phyloP scores from a whole-genome alignment of 805 yeast species.

The Saccharomycopsis fermentans region DNA sequence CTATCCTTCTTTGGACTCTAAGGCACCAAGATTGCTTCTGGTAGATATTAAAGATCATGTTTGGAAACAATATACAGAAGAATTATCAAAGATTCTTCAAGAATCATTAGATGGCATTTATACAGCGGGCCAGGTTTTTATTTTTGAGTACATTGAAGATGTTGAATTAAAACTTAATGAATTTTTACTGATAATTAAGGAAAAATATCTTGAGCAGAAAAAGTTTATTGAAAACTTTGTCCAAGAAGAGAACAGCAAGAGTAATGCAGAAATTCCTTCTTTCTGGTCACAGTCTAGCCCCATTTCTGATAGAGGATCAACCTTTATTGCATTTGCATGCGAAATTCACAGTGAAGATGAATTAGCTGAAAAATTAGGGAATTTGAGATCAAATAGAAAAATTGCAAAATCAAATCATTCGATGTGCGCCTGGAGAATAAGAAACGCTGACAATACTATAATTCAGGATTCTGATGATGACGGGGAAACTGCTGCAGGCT shows the following conservation, averaged over 20 bases:
- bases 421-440: constrained; percentile 82
- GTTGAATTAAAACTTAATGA: constrained; percentile 41
- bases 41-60: not conserved
- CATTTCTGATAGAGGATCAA: constrained; percentile 72
- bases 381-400: constrained; percentile 53
- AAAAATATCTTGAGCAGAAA: constrained; percentile 18
- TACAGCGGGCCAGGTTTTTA: constrained; percentile 54
- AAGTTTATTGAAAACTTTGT: constrained; percentile 18
- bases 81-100: constrained; percentile 37
- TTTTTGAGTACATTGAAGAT: constrained; percentile 70
- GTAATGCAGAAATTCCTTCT: constrained; percentile 37
- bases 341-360: constrained; percentile 56
- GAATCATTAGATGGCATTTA: constrained; percentile 46
- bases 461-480: constrained; percentile 86
- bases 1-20: constrained; percentile 43
- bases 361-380: constrained; percentile 42
- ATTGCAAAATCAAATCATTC: constrained; percentile 64
- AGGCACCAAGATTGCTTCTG: not conserved
- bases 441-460: constrained; percentile 32
- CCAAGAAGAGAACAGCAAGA: constrained; percentile 19
- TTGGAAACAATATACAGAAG: constrained; percentile 32
- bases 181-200: constrained; percentile 20
- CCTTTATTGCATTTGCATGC: constrained; percentile 70
- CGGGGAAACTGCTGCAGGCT: constrained; percentile 95
- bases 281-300: constrained; percentile 78